Percentiles rank a stretch among this genome's conserved stretches.
Conservation (phyloP, 768 basidiomycete genomes). For the Xanthoconium stramineum region DNA sequence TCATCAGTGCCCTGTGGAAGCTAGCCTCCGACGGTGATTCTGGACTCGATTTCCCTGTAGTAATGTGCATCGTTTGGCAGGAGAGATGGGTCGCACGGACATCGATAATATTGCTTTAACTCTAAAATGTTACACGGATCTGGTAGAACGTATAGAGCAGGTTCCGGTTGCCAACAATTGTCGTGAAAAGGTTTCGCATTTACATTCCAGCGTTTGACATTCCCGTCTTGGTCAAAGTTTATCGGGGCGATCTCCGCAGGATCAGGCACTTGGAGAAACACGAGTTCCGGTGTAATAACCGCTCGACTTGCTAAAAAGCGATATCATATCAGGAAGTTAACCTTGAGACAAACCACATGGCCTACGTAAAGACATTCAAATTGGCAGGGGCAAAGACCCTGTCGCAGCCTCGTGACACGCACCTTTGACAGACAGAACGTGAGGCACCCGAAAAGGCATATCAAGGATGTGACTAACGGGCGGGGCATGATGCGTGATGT, state of each 20-base stretch:
- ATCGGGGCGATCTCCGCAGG: slow-evolving; percentile 27
- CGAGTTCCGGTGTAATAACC: slow-evolving; percentile 18
- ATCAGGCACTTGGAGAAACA: slow-evolving; percentile 20
- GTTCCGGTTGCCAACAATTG: slow-evolving; percentile 1
- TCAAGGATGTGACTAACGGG: slow-evolving; percentile 12
- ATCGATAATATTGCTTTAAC: slow-evolving; percentile 7
- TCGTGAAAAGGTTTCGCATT: slow-evolving; percentile 1
- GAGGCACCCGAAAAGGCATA: slow-evolving; percentile 16
- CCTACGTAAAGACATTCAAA: slow-evolving; percentile 22
- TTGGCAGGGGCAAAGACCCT: slow-evolving; percentile 14
- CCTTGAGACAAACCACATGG: slow-evolving; percentile 20
- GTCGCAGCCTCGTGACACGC: slow-evolving; percentile 19
- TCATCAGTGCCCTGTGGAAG: slow-evolving; percentile 13
- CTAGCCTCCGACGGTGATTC: slow-evolving; percentile 13
- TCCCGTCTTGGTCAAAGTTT: slow-evolving; percentile 16
- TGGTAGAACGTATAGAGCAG: slow-evolving; percentile 8
- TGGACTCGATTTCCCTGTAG: slow-evolving; percentile 19
- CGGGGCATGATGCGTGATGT: not conserved
- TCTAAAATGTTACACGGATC: slow-evolving; percentile 12
- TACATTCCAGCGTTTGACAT: not conserved
- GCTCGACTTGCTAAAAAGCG: slow-evolving; percentile 8
- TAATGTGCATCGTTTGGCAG: slow-evolving; percentile 7
- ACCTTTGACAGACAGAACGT: slow-evolving; percentile 1
- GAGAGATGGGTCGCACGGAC: not conserved
- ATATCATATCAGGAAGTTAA: slow-evolving; percentile 25